These are phyloP conservation scores for Diaporthe capsici DNA, from an alignment of 2,329 filamentous ascomycete species.

Conservation along the genomic window DNA sequence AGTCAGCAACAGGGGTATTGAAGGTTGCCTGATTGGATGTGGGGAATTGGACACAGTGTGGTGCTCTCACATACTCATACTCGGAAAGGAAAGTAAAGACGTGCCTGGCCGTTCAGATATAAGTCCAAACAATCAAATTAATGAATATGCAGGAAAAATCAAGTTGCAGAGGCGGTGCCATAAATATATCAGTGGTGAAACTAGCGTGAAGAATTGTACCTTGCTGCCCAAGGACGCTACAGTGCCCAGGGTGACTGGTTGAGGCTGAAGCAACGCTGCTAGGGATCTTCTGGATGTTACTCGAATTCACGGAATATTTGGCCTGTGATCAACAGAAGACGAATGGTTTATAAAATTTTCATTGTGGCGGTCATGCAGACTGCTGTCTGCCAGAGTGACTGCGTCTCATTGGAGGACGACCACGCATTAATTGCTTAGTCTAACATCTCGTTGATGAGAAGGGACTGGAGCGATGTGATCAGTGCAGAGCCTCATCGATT, in stretches of 20 bases:
- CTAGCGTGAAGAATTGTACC: neutral
- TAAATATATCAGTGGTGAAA: neutral
- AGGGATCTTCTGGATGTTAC: neutral
- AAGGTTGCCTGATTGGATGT: neutral
- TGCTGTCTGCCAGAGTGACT: neutral
- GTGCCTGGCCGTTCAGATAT: too few relatives aligned
- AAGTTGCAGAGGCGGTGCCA: too few relatives aligned
- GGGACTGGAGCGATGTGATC: neutral
- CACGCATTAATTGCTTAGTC: too few relatives aligned
- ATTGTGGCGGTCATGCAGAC: neutral
- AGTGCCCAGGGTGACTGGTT: neutral
- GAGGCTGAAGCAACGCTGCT: neutral
- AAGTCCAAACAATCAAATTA: too few relatives aligned
- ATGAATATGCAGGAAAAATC: neutral
- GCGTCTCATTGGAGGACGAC: neutral
- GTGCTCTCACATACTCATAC: too few relatives aligned
- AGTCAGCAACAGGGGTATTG: neutral
- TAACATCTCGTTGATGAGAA: neutral
- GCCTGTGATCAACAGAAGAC: neutral
- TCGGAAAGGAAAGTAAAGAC: too few relatives aligned
- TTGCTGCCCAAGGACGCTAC: neutral
- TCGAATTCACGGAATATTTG: neutral
- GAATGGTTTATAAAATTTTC: neutral
- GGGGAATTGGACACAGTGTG: too few relatives aligned
- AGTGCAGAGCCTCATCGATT: neutral